Evolutionary conservation across 2,329 filamentous ascomycete species (phyloP).

Genomic region (Neopestalotiopsis clavispora): DNA sequence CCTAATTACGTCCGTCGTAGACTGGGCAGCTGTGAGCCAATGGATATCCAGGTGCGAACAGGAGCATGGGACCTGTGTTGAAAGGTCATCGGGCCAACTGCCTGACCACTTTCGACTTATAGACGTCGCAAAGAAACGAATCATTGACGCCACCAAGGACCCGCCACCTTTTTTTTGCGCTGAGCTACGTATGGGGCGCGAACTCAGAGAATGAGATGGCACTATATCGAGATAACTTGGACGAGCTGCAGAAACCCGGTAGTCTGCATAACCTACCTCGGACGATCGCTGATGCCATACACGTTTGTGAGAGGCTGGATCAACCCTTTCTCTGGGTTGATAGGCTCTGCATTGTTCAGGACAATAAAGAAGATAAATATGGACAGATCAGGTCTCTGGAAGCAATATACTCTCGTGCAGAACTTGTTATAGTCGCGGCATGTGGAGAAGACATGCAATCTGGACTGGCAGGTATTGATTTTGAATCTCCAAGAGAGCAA

Average conservation of each 20-base stretch:
- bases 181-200: not conserved
- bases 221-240: not conserved
- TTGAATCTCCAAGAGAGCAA: not conserved
- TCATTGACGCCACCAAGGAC: not conserved
- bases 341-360: not conserved
- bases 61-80: not conserved
- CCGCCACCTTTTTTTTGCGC: not conserved
- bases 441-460: not conserved
- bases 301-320: not conserved
- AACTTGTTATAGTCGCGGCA: not conserved
- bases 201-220: not conserved
- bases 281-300: not conserved
- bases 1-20: not conserved
- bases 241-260: not conserved
- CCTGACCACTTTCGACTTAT: not conserved
- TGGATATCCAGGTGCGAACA: not conserved
- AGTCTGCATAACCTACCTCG: not conserved
- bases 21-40: not conserved
- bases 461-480: not conserved
- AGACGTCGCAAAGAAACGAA: not conserved
- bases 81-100: not conserved
- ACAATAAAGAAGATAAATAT: not conserved
- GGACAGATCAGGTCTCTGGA: not conserved
- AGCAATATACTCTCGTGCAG: not conserved
- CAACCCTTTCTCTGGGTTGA: not conserved